A percentile compares a stretch with the other conserved stretches of the same genome.
phyloP scores from a whole-genome alignment of 2,329 filamentous ascomycete genomes.

The Nemania sp. region DNA sequence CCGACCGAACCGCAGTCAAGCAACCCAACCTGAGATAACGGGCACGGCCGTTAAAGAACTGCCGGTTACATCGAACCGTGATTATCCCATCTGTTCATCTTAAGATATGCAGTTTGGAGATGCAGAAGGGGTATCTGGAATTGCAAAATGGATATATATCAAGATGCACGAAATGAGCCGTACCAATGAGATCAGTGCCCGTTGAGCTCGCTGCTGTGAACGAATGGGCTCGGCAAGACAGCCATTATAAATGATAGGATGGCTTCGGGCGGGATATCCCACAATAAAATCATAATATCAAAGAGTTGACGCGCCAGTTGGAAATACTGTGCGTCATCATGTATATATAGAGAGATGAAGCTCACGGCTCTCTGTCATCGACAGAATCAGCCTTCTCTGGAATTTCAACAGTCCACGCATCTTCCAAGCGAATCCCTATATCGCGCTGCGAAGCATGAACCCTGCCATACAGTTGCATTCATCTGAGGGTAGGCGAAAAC shows the following conservation, averaged over 20 bases:
- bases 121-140: slow-evolving; percentile 9
- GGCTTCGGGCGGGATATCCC: not conserved
- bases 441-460: too few species aligned
- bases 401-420: slow-evolving; percentile 1
- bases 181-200: slow-evolving; percentile 22
- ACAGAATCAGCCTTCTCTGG: not conserved
- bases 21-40: slow-evolving; percentile 5
- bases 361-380: not conserved
- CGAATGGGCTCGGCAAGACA: slow-evolving; percentile 19
- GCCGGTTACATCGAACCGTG: slow-evolving; percentile 17
- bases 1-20: slow-evolving; percentile 11
- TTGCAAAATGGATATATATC: slow-evolving; percentile 19
- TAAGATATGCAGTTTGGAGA: too few species aligned
- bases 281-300: not conserved
- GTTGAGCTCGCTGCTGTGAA: slow-evolving; percentile 5
- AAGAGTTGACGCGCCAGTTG: not conserved
- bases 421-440: not conserved
- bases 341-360: not conserved
- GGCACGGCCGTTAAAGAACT: slow-evolving; percentile 12
- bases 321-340: not conserved
- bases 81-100: slow-evolving; percentile 18
- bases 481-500: not conserved
- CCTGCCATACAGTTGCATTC: too few species aligned
- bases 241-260: slow-evolving; percentile 1
- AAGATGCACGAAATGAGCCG: slow-evolving; percentile 22